Base-by-base conservation (phyloP, 257 asterid genomes). In the Solanum arcanum region DNA sequence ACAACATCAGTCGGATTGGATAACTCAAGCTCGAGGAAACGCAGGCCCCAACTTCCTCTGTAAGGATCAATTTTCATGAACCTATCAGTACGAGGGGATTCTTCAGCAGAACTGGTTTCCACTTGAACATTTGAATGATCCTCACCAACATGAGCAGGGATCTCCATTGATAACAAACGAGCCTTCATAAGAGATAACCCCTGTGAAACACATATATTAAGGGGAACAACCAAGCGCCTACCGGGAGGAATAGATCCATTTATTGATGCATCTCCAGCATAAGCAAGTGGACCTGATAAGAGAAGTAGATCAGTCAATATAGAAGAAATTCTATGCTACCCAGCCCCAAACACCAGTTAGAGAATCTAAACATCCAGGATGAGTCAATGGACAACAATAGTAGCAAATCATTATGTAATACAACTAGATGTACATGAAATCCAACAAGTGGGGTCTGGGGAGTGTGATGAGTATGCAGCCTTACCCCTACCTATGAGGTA, bases 1-100 rank as follows among this genome's bases (percentile, higher is more conserved):
- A 95, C 98, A 66, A 94, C 94, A 89, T 97, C 99, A 35, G 99
- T 97, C 59, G 98, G 99, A 91, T 97, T 97, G 89, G 93, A 97
- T 89, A 97, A 87, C 92, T 97, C 99, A 88, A 97, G 87, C 89
- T 97, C 99, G 86, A 97, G 99, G 87, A 97, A 96, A 80, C 98
- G 99, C 72, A 97, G 91, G 66, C 99, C 99, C 99, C 99, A 97
- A 91, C 99, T 97, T 91, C 99, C 99, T 90, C 99, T 94, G 93
- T 95, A 95, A 81, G 99, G 99, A 90, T 97, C 99, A 41, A 97
- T 93, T 92, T 95, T 96, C 96, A 97, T 90, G 88, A 95, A 94
- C 86, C 95, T 92, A 86, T 96, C 96, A 64, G 93, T 88, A 88
- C 90, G 86, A 84, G 90, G 88, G 85, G 85, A 89, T 89, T 82